Evolutionary conservation across 169 alveolate species (phyloP).

Genomic region (Neospora caninum): DNA sequence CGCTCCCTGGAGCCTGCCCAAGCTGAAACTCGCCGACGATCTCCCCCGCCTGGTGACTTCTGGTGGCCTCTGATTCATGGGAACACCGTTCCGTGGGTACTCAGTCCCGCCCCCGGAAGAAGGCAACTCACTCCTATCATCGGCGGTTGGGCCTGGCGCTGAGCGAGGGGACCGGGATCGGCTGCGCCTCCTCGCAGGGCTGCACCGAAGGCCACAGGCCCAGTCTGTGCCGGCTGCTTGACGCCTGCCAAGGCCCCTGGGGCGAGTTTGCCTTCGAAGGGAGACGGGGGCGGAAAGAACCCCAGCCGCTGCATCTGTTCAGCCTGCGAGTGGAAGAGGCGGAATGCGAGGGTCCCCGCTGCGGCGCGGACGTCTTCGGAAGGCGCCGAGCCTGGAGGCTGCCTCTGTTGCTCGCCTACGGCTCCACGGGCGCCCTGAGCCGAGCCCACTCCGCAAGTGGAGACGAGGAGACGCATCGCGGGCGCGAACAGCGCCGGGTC

Average conservation of each 20-base stretch:
- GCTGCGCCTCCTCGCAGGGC: background rate
- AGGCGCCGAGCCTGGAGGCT: background rate
- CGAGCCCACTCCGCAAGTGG: background rate
- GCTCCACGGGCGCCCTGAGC: background rate
- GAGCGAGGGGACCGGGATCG: background rate
- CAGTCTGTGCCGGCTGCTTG: background rate
- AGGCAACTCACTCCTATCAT: background rate
- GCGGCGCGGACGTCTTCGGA: background rate
- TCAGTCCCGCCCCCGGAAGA: no score
- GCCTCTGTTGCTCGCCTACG: background rate
- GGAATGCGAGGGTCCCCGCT: conserved; percentile 6
- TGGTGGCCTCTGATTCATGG: no score
- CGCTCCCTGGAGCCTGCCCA: no score
- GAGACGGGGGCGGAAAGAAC: background rate
- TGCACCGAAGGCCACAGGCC: background rate
- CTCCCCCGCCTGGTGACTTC: no score
- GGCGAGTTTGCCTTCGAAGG: background rate
- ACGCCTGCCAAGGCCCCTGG: background rate
- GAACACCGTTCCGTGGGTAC: no score
- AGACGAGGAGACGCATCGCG: conserved; percentile 26
- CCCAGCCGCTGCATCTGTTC: conserved; percentile 5
- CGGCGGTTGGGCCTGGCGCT: background rate
- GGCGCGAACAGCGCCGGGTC: background rate
- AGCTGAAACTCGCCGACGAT: no score
- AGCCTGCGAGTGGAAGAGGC: conserved; percentile 12